Evolutionary conservation across 495 filamentous ascomycete species (phyloP), one percentile per base, ranked within the genome.

Genomic region (Lophiostoma macrostomum): DNA sequence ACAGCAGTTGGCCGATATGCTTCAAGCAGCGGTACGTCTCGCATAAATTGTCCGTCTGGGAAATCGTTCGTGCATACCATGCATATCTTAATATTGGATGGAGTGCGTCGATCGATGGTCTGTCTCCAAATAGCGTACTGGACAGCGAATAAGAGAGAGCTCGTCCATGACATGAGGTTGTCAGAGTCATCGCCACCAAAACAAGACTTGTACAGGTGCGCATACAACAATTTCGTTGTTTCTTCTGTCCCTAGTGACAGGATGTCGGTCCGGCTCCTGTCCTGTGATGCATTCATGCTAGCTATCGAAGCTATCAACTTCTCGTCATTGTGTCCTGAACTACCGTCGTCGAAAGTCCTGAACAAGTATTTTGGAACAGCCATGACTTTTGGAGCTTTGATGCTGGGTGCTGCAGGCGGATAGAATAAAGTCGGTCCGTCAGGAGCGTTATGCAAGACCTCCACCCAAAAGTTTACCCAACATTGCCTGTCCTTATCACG

Each of bases 91-190:
- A 72, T 70, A 4, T 68, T 40, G 1, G 31, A 49, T 18, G 12
- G 13, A 20, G 4, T 7, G 32, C 28, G 8, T 5, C 25, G 5
- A 42, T 42, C 8, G 67, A 41, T 27, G 37, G 34, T 16, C 56
- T 44, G 1, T 46, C 47, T 41, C 35, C 20, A 71, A 34, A 67
- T 52, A 25, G 65, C 63, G 42, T 69, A 71, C 38, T 69, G 64
- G 32, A 73, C 54, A 16, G 68, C 67, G 41, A 69, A 67, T 3
- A 70, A 61, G 2, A 71, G 50, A 4, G 70, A 72, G 44, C 70
- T 72, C 11, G 65, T 70, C 70, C 67, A 72, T 13, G 67, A 67
- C 16, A 71, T 62, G 13, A 72, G 64, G 43, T 69, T 67, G 39
- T 67, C 63, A 1, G 57, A 42, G 7, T 45, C 11, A 2, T 27